Conservation (phyloP, 805 yeast genomes). For the Metschnikowia gruessii region DNA sequence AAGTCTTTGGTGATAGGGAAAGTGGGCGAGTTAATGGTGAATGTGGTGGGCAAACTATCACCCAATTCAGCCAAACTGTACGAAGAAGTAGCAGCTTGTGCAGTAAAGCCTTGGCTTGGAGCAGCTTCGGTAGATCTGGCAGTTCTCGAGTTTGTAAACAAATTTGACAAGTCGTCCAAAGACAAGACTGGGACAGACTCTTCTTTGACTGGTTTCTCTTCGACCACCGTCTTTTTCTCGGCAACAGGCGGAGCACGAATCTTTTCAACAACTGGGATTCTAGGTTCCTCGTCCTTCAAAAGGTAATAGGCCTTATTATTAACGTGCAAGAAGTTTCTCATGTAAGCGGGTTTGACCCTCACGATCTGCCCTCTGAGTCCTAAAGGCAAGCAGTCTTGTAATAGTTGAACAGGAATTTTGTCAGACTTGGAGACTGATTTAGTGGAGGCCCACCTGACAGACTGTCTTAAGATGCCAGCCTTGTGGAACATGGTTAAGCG, state of each 20-base stretch:
- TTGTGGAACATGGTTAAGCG: conserved; percentile 11
- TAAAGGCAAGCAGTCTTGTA: conserved; percentile 59
- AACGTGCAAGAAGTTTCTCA: conserved; percentile 76
- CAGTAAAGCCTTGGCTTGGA: conserved; percentile 14
- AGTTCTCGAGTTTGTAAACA: conserved; percentile 32
- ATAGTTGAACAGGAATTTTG: conserved; percentile 70
- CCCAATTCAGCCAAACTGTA: conserved; percentile 34
- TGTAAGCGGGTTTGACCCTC: conserved; percentile 71
- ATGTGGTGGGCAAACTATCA: conserved; percentile 28
- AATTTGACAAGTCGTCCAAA: conserved; percentile 36
- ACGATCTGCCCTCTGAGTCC: conserved; percentile 74
- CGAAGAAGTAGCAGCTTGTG: conserved; percentile 18
- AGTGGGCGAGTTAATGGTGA: conserved; percentile 17
- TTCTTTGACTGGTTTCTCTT: conserved; percentile 10
- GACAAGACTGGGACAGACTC: conserved; percentile 28
- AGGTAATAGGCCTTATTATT: conserved; percentile 74
- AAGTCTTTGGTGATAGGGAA: conserved; percentile 29
- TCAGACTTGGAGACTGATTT: conserved; percentile 19
- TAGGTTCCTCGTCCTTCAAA: conserved; percentile 32
- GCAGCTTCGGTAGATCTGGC: conserved; percentile 3
- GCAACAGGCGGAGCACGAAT: conserved; percentile 5
- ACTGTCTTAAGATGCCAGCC: conserved; percentile 9
- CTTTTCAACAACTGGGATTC: conserved; percentile 40
- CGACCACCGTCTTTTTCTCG: conserved; percentile 2
- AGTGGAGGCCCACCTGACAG: conserved; percentile 20